Percentiles rank a stretch among this genome's conserved stretches.
These are phyloP conservation scores for Sonneratia alba DNA, from an alignment of 345 rosid species.

Conservation along the genomic window DNA sequence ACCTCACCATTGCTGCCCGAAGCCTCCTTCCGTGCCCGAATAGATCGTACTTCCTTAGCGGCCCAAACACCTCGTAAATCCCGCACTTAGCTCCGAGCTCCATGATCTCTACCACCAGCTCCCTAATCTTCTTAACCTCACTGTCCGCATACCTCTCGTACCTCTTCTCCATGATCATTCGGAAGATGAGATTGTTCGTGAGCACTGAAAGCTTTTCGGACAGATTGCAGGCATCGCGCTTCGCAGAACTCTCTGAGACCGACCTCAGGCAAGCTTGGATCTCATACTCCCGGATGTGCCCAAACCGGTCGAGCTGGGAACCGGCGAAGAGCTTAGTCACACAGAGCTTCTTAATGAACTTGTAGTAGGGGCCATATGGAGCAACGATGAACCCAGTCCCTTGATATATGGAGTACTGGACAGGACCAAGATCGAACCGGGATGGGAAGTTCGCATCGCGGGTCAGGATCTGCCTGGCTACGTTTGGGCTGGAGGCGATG, in stretches of 20 bases:
- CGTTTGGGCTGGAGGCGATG: conserved; percentile 17
- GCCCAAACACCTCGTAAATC: conserved; percentile 43
- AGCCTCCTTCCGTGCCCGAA: conserved; percentile 51
- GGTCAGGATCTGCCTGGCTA: conserved; percentile 22
- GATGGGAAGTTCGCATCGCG: conserved; percentile 25
- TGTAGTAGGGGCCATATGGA: conserved; percentile 25
- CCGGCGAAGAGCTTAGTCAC: conserved; percentile 23
- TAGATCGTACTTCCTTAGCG: conserved; percentile 42
- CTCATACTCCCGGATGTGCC: conserved; percentile 32
- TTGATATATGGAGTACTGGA: conserved; percentile 18
- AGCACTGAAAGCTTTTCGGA: conserved; percentile 14
- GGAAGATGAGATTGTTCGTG: conserved; percentile 31
- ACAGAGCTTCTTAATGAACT: conserved; percentile 33
- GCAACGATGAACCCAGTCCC: conserved; percentile 18
- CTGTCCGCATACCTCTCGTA: conserved; percentile 17
- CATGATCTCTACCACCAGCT: conserved; percentile 18
- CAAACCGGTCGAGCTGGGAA: conserved; percentile 27
- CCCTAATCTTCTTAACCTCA: conserved; percentile 16
- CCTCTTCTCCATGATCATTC: conserved; percentile 36
- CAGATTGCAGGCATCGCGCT: conserved; percentile 16
- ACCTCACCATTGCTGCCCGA: conserved; percentile 28
- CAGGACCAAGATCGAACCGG: conserved; percentile 23
- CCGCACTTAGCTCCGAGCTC: conserved; percentile 16
- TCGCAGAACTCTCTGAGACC: conserved; percentile 28
- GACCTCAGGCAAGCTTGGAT: conserved; percentile 41